phyloP scores from a whole-genome alignment of 2,329 filamentous ascomycete genomes.

The Chrysosphaeria jannelii region DNA sequence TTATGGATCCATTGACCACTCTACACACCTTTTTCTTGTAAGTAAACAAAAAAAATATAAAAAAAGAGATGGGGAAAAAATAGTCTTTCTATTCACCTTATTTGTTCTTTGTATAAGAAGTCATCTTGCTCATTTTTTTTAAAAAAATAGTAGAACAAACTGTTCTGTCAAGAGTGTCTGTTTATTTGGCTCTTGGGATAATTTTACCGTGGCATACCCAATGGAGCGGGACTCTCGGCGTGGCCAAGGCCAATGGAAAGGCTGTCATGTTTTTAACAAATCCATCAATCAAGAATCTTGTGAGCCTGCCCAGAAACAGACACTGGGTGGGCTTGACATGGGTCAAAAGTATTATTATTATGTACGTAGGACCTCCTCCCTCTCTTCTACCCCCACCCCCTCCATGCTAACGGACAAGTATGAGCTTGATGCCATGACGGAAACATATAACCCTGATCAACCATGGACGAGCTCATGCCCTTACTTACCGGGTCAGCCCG shows the following conservation, averaged over 20 bases:
- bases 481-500: conserved; percentile 57
- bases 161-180: conserved; percentile 38
- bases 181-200: conserved; percentile 83
- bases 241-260: conserved; percentile 52
- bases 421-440: conserved; percentile 46
- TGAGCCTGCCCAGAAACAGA: no score
- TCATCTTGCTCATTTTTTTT: neutral
- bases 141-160: conserved; percentile 20
- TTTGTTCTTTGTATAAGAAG: neutral
- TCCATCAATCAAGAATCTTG: no score
- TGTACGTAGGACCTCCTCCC: conserved; percentile 20
- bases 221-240: conserved; percentile 58
- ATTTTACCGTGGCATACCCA: conserved; percentile 48
- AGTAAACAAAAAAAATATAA: conserved; percentile 12
- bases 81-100: neutral
- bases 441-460: conserved; percentile 42
- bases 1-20: conserved; percentile 30
- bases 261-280: conserved; percentile 67
- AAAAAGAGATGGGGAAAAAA: no score
- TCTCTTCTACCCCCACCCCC: conserved; percentile 1
- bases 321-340: conserved; percentile 72
- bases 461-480: conserved; percentile 57
- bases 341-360: conserved; percentile 90
- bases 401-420: conserved; percentile 25
- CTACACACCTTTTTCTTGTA: conserved; percentile 40